Base-by-base conservation (phyloP, 2,329 filamentous ascomycete genomes). In the Fusarium sp. region DNA sequence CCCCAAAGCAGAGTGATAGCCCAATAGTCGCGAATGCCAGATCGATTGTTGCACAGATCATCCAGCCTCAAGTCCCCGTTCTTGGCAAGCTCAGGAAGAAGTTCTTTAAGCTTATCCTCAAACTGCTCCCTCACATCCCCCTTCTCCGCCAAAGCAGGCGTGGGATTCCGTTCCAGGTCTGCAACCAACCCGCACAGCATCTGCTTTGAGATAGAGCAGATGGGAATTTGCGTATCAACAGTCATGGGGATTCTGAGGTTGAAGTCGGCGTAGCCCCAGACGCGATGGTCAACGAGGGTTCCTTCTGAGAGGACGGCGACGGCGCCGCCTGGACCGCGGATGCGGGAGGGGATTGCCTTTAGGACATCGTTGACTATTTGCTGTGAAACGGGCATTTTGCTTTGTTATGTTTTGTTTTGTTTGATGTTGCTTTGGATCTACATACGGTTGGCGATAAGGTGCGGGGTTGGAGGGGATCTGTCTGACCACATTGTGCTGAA, bases 251-350 rank as follows among this genome's bases (percentile, higher is more conserved):
- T 54, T n/a, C 63, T 45, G 14, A 14, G 36, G 11, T 67, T 63
- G 40, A 67, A 67, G 47, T 67, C 64, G 27, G 64, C 63, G 43
- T 67, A 67, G 4, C 64, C 64, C 64, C 64, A 67, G 14, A 67
- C 63, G 15, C 41, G 27, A 11, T 64, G 51, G 18, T 33, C 37
- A 18, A 67, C 35, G 5, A 67, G 63, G 20, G 35, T 47, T 10
- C 64, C 58, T 18, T 67, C 64, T 52, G 60, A 53, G 35, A 67
- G 35, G 2, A 67, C 58, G 15, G 64, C 64, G 15, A 67, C 50
- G 9, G 64, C 64, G 17, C 63, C 64, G 6, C 64, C 63, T 46
- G 64, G 64, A 17, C 64, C 64, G 33, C 58, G 64, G 27, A 67
- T 50, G 40, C 58, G 64, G 52, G 64, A 51, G 33, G 63, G 64